A percentile compares a stretch with the other conserved stretches of the same genome.
Evolutionary conservation across 768 basidiomycete species (phyloP).

Genomic region (Agrocybe praecox): DNA sequence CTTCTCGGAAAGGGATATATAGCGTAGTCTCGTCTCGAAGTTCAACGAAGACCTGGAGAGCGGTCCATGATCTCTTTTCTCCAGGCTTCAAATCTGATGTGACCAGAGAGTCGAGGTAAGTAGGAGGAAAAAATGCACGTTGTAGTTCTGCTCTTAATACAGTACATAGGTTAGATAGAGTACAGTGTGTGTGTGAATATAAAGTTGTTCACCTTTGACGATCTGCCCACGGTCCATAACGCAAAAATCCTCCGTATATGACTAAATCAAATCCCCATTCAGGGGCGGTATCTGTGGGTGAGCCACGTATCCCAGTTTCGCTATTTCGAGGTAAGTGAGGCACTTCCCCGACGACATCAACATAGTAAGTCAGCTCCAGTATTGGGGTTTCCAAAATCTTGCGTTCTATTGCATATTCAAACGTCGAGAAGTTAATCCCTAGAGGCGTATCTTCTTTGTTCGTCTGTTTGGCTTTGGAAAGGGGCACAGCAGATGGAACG

Average conservation of each 20-base stretch:
- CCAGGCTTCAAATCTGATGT: conserved; percentile 69
- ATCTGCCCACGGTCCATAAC: conserved; percentile 97
- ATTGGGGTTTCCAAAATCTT: conserved; percentile 77
- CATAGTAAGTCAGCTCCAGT: conserved; percentile 85
- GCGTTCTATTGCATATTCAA: conserved; percentile 89
- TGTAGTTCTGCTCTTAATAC: conserved; percentile 69
- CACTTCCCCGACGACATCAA: conserved; percentile 81
- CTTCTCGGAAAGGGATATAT: conserved; percentile 88
- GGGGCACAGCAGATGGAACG: conserved; percentile 10
- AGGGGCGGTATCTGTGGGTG: conserved; percentile 84
- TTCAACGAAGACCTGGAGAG: conserved; percentile 80
- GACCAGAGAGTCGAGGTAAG: conserved; percentile 64
- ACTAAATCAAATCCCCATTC: conserved; percentile 93
- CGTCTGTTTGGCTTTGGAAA: conserved; percentile 33
- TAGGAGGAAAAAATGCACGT: conserved; percentile 78
- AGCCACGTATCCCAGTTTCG: conserved; percentile 53
- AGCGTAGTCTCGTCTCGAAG: conserved; percentile 76
- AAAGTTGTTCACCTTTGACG: conserved; percentile 71
- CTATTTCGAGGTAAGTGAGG: conserved; percentile 38
- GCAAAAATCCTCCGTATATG: conserved; percentile 71
- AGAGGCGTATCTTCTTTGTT: conserved; percentile 57
- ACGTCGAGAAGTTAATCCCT: conserved; percentile 53
- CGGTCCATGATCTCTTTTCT: conserved; percentile 82
- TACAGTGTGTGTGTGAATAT: neutral
- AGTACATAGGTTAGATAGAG: conserved; percentile 3